Conservation (phyloP, 176 grass and related monocot species). For the Secale cereale region DNA sequence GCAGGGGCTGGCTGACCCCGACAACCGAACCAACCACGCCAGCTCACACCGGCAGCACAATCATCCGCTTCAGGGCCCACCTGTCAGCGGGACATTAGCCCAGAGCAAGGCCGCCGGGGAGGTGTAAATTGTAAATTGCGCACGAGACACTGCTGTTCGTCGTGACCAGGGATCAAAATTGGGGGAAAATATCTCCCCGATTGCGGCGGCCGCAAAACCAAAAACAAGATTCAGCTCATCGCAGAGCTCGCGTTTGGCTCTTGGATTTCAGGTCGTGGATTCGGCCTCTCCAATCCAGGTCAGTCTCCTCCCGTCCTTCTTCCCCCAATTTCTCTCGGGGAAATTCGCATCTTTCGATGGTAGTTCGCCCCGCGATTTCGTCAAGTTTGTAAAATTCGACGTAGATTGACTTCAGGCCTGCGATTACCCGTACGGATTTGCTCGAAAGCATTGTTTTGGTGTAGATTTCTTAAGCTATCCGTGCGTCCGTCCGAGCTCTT, state of each 20-base stretch:
- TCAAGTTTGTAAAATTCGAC: not conserved
- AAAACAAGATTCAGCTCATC: not conserved
- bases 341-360: not conserved
- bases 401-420: not conserved
- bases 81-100: not conserved
- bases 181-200: not conserved
- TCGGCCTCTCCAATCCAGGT: slow-evolving; percentile 30
- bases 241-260: not conserved
- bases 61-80: not conserved
- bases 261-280: not conserved
- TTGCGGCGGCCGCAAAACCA: slow-evolving; percentile 25
- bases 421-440: not conserved
- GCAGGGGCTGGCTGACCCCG: not conserved
- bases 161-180: slow-evolving; percentile 31
- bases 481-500: not conserved
- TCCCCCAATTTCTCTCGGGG: not conserved
- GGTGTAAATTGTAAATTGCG: not conserved
- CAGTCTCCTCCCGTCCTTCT: not conserved
- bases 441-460: not conserved
- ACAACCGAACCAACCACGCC: not conserved
- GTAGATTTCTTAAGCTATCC: not conserved
- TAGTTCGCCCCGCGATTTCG: not conserved
- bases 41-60: not conserved
- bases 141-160: slow-evolving; percentile 6
- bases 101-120: not conserved